These are phyloP conservation scores for Acacia pycnantha DNA, from an alignment of 331 rosid genomes.

Conservation along the genomic window DNA sequence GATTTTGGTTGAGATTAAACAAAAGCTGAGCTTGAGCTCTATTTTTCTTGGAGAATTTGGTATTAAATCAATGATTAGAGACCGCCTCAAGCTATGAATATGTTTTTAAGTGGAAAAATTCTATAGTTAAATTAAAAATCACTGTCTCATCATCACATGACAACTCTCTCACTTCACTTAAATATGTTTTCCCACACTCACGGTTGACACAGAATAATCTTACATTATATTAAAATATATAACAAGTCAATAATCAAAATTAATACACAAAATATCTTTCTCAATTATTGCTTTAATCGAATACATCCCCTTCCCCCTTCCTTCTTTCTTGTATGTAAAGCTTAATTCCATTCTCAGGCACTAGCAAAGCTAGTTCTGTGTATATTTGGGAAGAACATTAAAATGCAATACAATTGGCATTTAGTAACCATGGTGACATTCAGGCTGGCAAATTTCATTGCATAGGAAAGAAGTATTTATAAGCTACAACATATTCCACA, in stretches of 20 bases:
- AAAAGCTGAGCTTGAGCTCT: too few species aligned
- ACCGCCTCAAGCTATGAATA: too few species aligned
- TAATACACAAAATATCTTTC: neutral
- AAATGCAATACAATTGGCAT: neutral
- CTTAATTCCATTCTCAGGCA: neutral
- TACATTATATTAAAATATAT: too few species aligned
- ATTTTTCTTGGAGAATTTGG: too few species aligned
- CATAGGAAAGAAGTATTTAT: neutral
- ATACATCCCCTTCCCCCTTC: neutral
- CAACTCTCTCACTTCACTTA: too few species aligned
- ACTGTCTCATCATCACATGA: too few species aligned
- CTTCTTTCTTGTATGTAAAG: neutral
- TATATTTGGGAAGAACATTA: neutral
- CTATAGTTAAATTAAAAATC: too few species aligned
- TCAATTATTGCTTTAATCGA: neutral
- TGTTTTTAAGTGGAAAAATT: too few species aligned
- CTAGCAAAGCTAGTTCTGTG: neutral
- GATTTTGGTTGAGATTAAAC: too few species aligned
- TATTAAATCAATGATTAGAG: too few species aligned
- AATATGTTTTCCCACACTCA: too few species aligned
- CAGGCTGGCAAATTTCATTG: neutral
- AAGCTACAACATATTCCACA: neutral
- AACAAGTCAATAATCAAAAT: neutral
- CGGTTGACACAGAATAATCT: too few species aligned
- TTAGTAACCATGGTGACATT: neutral